Base-by-base conservation (phyloP, 2,329 filamentous ascomycete genomes). In the Fusarium guadeloupense region DNA sequence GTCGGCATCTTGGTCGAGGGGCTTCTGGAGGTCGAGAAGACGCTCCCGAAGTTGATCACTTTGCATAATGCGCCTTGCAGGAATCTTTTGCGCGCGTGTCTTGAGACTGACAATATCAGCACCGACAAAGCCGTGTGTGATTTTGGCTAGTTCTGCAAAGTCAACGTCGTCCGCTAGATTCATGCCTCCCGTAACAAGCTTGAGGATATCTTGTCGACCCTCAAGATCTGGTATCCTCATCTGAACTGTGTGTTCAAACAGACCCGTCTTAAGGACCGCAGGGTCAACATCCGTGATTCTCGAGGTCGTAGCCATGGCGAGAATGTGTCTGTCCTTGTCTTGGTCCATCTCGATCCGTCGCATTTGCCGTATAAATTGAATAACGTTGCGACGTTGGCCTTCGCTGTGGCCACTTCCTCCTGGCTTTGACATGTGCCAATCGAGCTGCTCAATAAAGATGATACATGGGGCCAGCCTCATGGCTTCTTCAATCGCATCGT, bases 261-360 rank as follows among this genome's bases (percentile, higher is more conserved):
- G 83, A 9, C 90, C 93, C 48, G 85, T 88, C 74, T 88, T 84
- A 68, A 89, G 84, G 26, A 96, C 78, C 0, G 88, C 88, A 1
- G 93, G 89, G 69, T 98, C 92, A 30, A 99, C 81, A 66, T 89
- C 92, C 69, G 97, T 92, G 0, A 93, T 90, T 30, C 90, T 84
- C 72, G 96, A 97, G 0, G 94, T 97, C 4, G 95, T 95, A 1
- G 93, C 95, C 44, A 98, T 84, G 13, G 97, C 91, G 26, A 98
- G 89, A 9, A 98, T 91, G 2, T 90, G 89, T 71, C 91, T 91
- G 4, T 80, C 76, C 13, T 86, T 86, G 4, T 89, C 88, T 60
- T 88, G 87, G 50, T 91, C 87, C 61, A 90, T 80, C 31, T 86
- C 83, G 34, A 98, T 81, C 51, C 90, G 88, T 69, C 93, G 90